Base-by-base conservation (phyloP, 2,329 filamentous ascomycete species). In the Colletotrichum neosansevieriae region DNA sequence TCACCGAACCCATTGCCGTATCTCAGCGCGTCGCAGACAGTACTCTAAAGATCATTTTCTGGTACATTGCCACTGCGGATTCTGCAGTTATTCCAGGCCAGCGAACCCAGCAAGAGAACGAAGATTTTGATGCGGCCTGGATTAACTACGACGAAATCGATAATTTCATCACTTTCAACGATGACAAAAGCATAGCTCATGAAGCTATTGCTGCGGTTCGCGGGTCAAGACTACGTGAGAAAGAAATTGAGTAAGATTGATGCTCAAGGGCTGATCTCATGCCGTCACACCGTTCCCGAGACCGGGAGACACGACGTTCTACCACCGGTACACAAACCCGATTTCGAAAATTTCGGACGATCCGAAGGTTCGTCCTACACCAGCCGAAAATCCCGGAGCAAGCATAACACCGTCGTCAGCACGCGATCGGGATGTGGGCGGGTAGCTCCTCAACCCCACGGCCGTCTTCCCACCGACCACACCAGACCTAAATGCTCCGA, bases 371-470 rank as follows among this genome's bases (percentile, higher is more conserved):
- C 57, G 44, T 17, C 57, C 10, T 49, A 36, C 38, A 4, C 45
- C 29, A 17, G 32, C 32, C 17, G 10, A 17, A 38, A 21, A 36
- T 3, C 13, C 29, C 47, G 32, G 38, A 40, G 57, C 38, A 44
- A 38, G 17, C 49, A 34, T 44, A 32, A 24, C 12, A 45, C n/a
- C 17, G 63, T 62, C 63, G 58, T 66, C 49, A 29, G 29, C 29
- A 29, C 29, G 56, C 36, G 56, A 21, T 24, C 64, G 64, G 64
- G 17, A 67, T 57, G 64, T 63, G 40, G 64, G 64, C 59, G 42
- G 58, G 15, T 29, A 9, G 29, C 29, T 15, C 19, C 34, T 17
- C 44, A 19, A n/a, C 49, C 24, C 49, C 29, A 19, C 29, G 15
- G 49, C 29, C 49, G 49, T 29, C 47, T 29, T 29, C 1, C 29